Evolutionary conservation across 176 grass and related monocot genomes (phyloP), one percentile per base, ranked within the genome.

Genomic region (Oryza meridionalis): DNA sequence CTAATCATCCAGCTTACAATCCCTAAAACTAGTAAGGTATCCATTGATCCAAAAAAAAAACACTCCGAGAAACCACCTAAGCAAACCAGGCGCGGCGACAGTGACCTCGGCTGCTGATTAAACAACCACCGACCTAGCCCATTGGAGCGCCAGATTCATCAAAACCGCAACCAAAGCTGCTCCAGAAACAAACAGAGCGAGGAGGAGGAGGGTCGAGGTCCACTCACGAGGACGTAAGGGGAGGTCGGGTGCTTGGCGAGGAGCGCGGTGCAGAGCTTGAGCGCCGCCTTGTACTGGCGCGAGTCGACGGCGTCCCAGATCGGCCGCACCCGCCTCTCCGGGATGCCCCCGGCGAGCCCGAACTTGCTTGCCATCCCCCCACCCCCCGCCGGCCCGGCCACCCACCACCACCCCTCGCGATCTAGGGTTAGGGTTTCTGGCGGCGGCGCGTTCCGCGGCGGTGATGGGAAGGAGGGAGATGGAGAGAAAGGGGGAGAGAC

Each of bases 291-390:
- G 90, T 78, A 97, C 92, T 97, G 92, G 35, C 94, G 92, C 65
- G 94, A 95, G 93, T 99, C 96, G 24, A 96, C 78, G 53, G 96
- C 96, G 77, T 96, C 96, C 96, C 96, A 96, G 87, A 99, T 99
- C 69, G 89, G 93, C 61, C 96, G 87, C 76, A 99, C 96, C 35
- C 91, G 83, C 70, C 93, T 81, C 85, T 96, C 96, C 51, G 96
- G 96, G 53, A 99, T 96, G 22, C 96, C 96, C 43, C 96, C 93
- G 21, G 93, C 93, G 63, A 96, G 79, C 68, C 93, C 91, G 70
- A 96, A 94, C 91, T 91, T 95, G 79, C 91, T 88, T 38, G 96
- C 86, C 96, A 99, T 99, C 83, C 5, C 5, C 5, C 40, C 85
- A 99, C 94, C 83, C 5, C 5, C 5, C 40, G 83, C 0, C 25